Percentiles rank a stretch among this genome's conserved stretches.
Evolutionary conservation across 495 filamentous ascomycete genomes (phyloP).

Genomic region (Talaromyces ruber): DNA sequence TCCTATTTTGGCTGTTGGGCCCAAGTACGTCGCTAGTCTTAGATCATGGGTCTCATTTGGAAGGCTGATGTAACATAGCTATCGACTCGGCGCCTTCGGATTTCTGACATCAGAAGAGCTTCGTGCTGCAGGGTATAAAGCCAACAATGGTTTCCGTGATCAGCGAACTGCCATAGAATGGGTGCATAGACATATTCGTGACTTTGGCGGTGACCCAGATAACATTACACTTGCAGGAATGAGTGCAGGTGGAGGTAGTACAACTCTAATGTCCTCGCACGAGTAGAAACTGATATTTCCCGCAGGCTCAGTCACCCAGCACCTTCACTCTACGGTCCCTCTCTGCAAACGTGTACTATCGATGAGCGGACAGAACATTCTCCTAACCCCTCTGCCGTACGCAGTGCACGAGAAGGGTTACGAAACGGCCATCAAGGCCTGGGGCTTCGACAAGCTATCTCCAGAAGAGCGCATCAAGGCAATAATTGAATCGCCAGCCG

Average conservation of each 20-base stretch:
- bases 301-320: conserved; percentile 25
- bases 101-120: conserved; percentile 35
- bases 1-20: conserved; percentile 32
- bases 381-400: conserved; percentile 20
- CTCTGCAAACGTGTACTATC: conserved; percentile 31
- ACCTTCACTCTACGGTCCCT: conserved; percentile 25
- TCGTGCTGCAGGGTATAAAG: conserved; percentile 19
- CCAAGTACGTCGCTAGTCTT: conserved; percentile 25
- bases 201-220: conserved; percentile 59
- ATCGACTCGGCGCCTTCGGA: conserved; percentile 43
- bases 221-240: conserved; percentile 58
- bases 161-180: conserved; percentile 24
- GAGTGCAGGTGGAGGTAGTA: conserved; percentile 52
- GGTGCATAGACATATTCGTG: conserved; percentile 25
- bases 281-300: conserved; percentile 1
- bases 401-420: conserved; percentile 28
- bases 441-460: conserved; percentile 21
- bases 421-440: conserved; percentile 19
- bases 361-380: conserved; percentile 30
- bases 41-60: background rate
- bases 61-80: conserved; percentile 13
- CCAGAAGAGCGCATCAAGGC: conserved; percentile 22
- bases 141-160: conserved; percentile 29
- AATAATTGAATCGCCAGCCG: conserved; percentile 20
- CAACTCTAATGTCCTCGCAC: background rate